A percentile compares a stretch with the other conserved stretches of the same genome.
These are phyloP conservation scores for Vickermania spadyakhi DNA, from an alignment of 208 protist species.

Conservation along the genomic window DNA sequence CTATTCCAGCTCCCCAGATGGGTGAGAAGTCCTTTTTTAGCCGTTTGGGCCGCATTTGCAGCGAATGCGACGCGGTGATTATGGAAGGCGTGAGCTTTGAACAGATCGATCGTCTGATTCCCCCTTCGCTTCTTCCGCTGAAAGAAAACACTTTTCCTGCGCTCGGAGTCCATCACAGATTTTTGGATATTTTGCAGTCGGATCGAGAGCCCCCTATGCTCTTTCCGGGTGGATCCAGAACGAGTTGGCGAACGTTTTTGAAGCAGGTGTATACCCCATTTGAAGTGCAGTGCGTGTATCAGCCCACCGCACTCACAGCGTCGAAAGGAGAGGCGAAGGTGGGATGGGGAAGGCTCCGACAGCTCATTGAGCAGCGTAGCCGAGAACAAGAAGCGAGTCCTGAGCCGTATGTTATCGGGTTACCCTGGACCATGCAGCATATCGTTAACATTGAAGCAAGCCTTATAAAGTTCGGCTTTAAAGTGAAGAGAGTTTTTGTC, in stretches of 20 bases:
- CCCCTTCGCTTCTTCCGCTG: constrained; percentile 58
- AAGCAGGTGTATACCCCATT: constrained; percentile 55
- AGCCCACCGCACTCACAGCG: constrained; percentile 56
- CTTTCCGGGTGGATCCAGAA: constrained; percentile 41
- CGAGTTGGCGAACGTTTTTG: constrained; percentile 29
- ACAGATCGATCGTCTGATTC: constrained; percentile 52
- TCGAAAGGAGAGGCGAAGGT: constrained; percentile 70
- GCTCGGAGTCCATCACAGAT: constrained; percentile 69
- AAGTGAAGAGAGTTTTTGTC: constrained; percentile 45
- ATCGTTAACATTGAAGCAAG: constrained; percentile 85
- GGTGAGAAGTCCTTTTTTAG: constrained; percentile 49
- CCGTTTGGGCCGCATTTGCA: constrained; percentile 33
- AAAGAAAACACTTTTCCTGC: constrained; percentile 73
- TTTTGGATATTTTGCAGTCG: constrained; percentile 58
- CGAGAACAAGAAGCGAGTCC: constrained; percentile 3
- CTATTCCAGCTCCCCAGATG: constrained; percentile 61
- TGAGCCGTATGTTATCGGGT: constrained; percentile 38
- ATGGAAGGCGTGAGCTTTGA: constrained; percentile 70
- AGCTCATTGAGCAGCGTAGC: constrained; percentile 45
- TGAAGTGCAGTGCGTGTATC: constrained; percentile 67
- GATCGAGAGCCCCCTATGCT: constrained; percentile 62
- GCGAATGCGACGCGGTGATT: constrained; percentile 47
- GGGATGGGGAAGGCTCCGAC: constrained; percentile 66
- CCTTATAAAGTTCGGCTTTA: constrained; percentile 75
- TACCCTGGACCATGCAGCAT: constrained; percentile 84